Percentiles rank a stretch among this genome's conserved stretches.
Conservation (phyloP, 78 protist species). For the Monocercomonoides exilis region DNA sequence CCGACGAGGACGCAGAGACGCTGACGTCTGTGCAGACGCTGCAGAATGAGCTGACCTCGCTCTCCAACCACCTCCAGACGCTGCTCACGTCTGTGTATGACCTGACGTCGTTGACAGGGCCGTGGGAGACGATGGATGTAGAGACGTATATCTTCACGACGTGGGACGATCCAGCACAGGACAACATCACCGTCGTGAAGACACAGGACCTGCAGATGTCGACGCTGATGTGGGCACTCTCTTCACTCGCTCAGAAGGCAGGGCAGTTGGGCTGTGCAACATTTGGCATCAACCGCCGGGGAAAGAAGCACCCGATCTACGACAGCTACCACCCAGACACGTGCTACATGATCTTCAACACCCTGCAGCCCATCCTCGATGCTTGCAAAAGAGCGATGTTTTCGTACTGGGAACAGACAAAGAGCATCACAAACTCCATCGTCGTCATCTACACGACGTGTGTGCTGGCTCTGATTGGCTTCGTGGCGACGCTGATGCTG, state of each 20-base stretch:
- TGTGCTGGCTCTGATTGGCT: not conserved
- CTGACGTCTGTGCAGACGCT: not conserved
- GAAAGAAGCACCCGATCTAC: not conserved
- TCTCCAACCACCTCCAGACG: not conserved
- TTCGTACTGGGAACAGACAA: not conserved
- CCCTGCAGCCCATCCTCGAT: not conserved
- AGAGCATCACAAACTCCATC: not conserved
- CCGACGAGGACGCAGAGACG: not conserved
- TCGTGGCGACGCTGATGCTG: not conserved
- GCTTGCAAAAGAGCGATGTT: not conserved
- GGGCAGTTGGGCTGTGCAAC: not conserved
- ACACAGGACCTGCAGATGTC: not conserved
- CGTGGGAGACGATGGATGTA: not conserved
- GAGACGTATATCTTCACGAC: not conserved
- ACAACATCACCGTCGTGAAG: not conserved
- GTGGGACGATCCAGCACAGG: not conserved
- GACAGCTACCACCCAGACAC: not conserved
- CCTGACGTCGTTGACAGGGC: not conserved
- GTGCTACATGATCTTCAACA: not conserved
- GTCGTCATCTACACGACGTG: not conserved
- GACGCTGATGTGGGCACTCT: not conserved
- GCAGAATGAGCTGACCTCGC: not conserved
- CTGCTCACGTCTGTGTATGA: not conserved
- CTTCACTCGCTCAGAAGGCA: not conserved
- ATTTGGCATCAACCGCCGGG: not conserved